Base-by-base conservation (phyloP, 768 basidiomycete genomes). In the Psilocybe tampanensis region DNA sequence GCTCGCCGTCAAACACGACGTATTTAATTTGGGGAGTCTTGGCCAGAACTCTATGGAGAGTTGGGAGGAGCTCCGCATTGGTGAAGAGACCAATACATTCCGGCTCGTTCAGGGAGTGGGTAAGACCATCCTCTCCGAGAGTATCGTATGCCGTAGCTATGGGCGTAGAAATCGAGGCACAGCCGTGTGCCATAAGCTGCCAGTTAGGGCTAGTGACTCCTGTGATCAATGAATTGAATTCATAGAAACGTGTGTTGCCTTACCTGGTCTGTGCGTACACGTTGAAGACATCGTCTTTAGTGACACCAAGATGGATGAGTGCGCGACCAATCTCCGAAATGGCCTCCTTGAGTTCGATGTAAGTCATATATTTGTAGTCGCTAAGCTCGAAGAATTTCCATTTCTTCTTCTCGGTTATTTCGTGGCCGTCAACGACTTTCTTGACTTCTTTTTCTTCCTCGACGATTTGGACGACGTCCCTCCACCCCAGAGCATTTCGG, bases 131-230 rank as follows among this genome's bases (percentile, higher is more conserved):
- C 68, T 91, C 89, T 52, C 97, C 96, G 21, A 98, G 88, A 2
- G 94, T 96, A 68, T 97, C 96, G 73, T 99, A 98, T 0, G 95
- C 95, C 2, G 97, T 98, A 1, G 94, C 95, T 63, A 97, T 92
- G 8, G 88, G 81, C 2, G 87, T 86, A 7, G 88, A 85, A 55
- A 95, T 90, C 13, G 82, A 80, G 0, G 85, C 81, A 68, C 94
- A 97, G 0, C 85, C 92, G 67, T 94, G 87, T 0, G 90, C 85
- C 55, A 96, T 80, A 54, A 94, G 77, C 68, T 96, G 94, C 95
- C 95, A 98, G 66, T 88, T 90, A 18, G 81, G 75, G 62, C 89
- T 95, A 64, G 49, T 23, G 34, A 60, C 52, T 57, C 59, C 47
- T 58, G 42, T 54, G 54, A 24, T 44, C 12, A 34, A 21, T 44